A percentile compares a stretch with the other conserved stretches of the same genome.
Evolutionary conservation across 352 stramenopile genomes (phyloP).

Genomic region (Phytophthora hibernalis): DNA sequence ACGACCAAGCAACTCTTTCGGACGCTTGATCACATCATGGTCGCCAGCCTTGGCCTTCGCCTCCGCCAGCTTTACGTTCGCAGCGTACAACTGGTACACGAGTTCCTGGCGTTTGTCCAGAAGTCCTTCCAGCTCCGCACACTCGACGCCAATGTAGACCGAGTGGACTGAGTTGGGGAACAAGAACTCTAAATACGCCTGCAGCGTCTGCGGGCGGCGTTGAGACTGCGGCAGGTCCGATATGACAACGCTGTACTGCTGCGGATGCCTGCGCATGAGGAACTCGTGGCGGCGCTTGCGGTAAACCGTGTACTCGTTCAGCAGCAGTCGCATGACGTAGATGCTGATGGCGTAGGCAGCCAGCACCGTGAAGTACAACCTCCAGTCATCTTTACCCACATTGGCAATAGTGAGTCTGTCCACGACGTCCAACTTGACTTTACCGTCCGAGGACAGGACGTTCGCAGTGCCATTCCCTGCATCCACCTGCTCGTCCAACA

Average conservation of each 20-base stretch:
- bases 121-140: constrained; percentile 58
- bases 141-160: constrained; percentile 82
- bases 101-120: constrained; percentile 60
- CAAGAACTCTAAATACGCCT: constrained; percentile 71
- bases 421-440: constrained; percentile 61
- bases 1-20: constrained; percentile 45
- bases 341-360: constrained; percentile 57
- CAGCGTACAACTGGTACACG: constrained; percentile 59
- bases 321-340: constrained; percentile 65
- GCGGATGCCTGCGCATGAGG: constrained; percentile 56
- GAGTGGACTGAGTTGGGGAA: constrained; percentile 70
- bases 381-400: constrained; percentile 65
- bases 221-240: constrained; percentile 65
- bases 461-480: constrained; percentile 19
- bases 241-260: constrained; percentile 82
- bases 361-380: constrained; percentile 68
- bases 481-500: constrained; percentile 30
- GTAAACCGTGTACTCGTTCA: constrained; percentile 66
- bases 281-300: constrained; percentile 71
- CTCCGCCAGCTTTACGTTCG: constrained; percentile 51
- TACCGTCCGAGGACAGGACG: constrained; percentile 33
- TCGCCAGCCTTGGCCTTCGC: constrained; percentile 32
- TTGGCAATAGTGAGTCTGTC: constrained; percentile 78
- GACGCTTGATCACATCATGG: constrained; percentile 40
- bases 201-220: constrained; percentile 61